Base-by-base conservation (phyloP, 192 early-diverging fungal genomes). In the Gamsiella multidivaricata region DNA sequence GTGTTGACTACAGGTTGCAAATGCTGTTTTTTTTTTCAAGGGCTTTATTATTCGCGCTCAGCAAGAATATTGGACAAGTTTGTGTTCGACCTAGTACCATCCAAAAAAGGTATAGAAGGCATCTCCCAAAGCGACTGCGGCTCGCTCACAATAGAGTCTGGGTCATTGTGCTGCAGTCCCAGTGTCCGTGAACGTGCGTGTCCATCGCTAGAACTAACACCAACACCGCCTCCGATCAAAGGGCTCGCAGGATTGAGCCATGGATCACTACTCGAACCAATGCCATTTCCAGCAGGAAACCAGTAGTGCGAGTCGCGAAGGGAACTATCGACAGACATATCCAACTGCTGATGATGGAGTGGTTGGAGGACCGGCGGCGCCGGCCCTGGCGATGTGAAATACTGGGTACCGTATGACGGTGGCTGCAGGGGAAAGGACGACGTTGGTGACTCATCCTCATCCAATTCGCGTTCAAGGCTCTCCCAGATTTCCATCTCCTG, bases 401-500 rank as follows among this genome's bases (percentile, higher is more conserved):
- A 11, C 37, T 23, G 34, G 2, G 28, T 9, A 5, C 20, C 3
- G 11, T 12, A 5, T 25, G 49, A 39, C 22, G 26, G 37, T 20
- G 64, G 9, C 8, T 45, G 46, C 25, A 26, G 15, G 7, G 49
- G 34, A 12, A 28, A 28, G 12, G 11, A 28, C 5, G 61, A 37
- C 23, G 22, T 33, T 17, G 22, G 39, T 17, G 52, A 26, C 29
- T 47, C 45, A 3, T 61, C 59, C 5, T 5, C 43, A 32, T 58
- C 56, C 3, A 25, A 3, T 15, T 76, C 74, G 36, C 61, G 74
- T 22, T 78, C 74, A 46, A 78, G 54, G 17, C 31, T 57, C 43
- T 68, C 74, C 74, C 74, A 78, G 9, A 55, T 22, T 36, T 62
- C 65, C 58, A 69, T 62, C 41, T 68, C 74, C 31, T 37, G 67